Base-by-base conservation (phyloP, 176 grass and related monocot genomes). In the Cenchrus americanus region DNA sequence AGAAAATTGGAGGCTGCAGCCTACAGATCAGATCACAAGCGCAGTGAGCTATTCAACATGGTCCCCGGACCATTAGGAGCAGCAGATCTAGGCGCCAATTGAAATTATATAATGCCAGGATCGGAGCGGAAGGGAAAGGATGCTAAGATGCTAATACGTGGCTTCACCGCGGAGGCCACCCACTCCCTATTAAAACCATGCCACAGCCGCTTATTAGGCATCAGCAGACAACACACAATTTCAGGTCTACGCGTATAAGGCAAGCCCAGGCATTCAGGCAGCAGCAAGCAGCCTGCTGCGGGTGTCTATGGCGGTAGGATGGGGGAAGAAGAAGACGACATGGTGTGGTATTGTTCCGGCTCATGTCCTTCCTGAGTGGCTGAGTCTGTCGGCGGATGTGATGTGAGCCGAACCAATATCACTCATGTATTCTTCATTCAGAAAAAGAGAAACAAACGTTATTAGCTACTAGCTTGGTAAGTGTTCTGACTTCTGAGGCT, bases 351-450 rank as follows among this genome's bases (percentile, higher is more conserved):
- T 92, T 92, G 87, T 70, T 71, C 70, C 87, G 87, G 91, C 81
- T 93, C 91, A 87, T 73, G 71, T 87, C 84, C 63, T 79, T 42
- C 71, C 32, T 55, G 42, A 30, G 27, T 30, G 27, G 27, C 27
- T 30, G 27, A 79, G 18, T 13, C 48, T 44, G 22, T 65, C 41
- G 23, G 21, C 21, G 22, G 76, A 73, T 50, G 64, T 69, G 87
- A 93, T 77, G 77, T 77, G 87, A 93, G 91, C 87, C 87, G 91
- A 79, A 90, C 81, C 91, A 90, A 93, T 93, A 90, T 90, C 91
- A 93, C 85, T 82, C 85, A 82, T 93, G 87, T 90, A 87, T 75
- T 84, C 84, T 90, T 93, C 81, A 84, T 91, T 85, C 89, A 60
- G n/a, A 53, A 73, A 50, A 27, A 3, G 0, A 2, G n/a, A 17